Evolutionary conservation across 805 yeast genomes (phyloP).

Genomic region (Komagataella kurtzmanii): DNA sequence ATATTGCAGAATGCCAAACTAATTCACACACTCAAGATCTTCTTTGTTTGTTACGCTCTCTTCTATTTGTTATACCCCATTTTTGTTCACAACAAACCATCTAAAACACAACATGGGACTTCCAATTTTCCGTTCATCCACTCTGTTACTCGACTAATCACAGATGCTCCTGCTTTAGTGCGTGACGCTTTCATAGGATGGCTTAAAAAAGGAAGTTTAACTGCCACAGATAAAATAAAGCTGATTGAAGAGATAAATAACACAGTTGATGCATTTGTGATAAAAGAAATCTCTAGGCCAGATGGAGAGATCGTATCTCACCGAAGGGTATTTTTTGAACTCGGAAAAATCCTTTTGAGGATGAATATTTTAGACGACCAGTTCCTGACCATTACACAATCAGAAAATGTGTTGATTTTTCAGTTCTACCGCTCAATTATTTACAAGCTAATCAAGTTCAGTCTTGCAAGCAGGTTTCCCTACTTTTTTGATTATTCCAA

Average conservation of each 20-base stretch:
- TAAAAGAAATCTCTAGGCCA: not conserved
- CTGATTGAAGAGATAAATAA: not conserved
- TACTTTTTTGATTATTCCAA: slow-evolving; percentile 4
- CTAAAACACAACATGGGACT: not conserved
- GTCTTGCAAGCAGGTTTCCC: slow-evolving; percentile 6
- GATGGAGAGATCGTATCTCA: not conserved
- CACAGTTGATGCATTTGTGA: not conserved
- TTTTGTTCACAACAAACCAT: not conserved
- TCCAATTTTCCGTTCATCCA: not conserved
- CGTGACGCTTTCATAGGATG: not conserved
- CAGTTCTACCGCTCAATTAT: slow-evolving; percentile 12
- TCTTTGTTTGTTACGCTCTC: not conserved
- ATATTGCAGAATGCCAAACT: slow-evolving; percentile 5
- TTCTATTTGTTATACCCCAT: not conserved
- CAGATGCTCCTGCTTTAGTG: not conserved
- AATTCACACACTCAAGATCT: not conserved
- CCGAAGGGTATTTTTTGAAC: not conserved
- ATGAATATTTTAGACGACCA: slow-evolving; percentile 7
- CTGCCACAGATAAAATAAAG: not conserved
- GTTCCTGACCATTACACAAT: slow-evolving; percentile 3
- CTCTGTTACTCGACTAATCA: not conserved
- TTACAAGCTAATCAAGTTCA: slow-evolving; percentile 7
- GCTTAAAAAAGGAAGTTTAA: not conserved
- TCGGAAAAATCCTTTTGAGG: slow-evolving; percentile 2
- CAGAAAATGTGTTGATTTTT: slow-evolving; percentile 9